Evolutionary conservation across 306 rosid genomes (phyloP), one percentile per base, ranked within the genome.

Genomic region (Glycyrrhiza uralensis): DNA sequence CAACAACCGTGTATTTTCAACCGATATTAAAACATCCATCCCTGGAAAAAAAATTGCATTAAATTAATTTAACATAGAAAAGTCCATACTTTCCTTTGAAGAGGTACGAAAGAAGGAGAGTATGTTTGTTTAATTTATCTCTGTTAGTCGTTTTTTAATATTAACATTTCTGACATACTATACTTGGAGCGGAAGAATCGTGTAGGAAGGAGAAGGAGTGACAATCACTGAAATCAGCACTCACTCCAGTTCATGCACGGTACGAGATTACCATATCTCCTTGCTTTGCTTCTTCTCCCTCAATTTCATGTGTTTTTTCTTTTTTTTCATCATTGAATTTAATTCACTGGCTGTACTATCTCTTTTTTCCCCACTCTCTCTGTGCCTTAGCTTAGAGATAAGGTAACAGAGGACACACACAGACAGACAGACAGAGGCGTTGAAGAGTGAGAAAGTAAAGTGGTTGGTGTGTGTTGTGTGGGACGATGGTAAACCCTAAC

Each of bases 401-500:
- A 59, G 46, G 18, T 56, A 56, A 28, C 22, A 29, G 64, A 32
- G 26, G 26, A 58, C 2, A 6, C 0, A n/a, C n/a, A n/a, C n/a
- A n/a, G n/a, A n/a, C n/a, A n/a, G n/a, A n/a, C n/a, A n/a, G n/a
- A n/a, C n/a, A n/a, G n/a, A n/a, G n/a, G n/a, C n/a, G 67, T 19
- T 2, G 2, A 4, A n/a, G 42, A 39, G 66, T 10, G 23, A 19
- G 38, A 6, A 28, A 41, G 58, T 28, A 28, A 35, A 44, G 39
- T 69, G 7, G 46, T 19, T 26, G 1, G 38, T 26, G 15, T 26
- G 42, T 57, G 23, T 38, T 19, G 35, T 44, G 12, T 30, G 19
- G 47, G 20, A 30, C 11, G 42, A 86, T 84, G 90, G 84, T 81
- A 32, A 76, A 49, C 5, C 56, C 71, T 18, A 72, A 35, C 50